A percentile compares a stretch with the other conserved stretches of the same genome.
Conservation (phyloP, 495 filamentous ascomycete genomes). For the Massariosphaeria phaeospora region DNA sequence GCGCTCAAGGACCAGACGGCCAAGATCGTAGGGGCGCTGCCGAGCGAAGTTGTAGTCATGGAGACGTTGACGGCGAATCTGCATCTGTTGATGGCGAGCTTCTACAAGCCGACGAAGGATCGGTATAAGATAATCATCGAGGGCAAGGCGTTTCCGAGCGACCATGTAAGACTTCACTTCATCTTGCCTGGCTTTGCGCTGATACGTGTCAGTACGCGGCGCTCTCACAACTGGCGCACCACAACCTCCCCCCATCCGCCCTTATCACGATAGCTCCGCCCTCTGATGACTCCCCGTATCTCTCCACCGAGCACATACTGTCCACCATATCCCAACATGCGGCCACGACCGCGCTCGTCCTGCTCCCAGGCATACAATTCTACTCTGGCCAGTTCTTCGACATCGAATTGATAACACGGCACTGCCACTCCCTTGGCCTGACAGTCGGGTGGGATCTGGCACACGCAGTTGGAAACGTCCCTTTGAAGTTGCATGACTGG, state of each 20-base stretch:
- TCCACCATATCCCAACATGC: conserved; percentile 72
- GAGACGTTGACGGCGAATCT: conserved; percentile 88
- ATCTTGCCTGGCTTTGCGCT: conserved; percentile 14
- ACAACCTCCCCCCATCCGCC: conserved; percentile 21
- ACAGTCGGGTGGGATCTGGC: conserved; percentile 92
- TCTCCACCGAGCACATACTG: conserved; percentile 47
- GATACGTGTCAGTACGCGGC: conserved; percentile 18
- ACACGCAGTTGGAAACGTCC: conserved; percentile 89
- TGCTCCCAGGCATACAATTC: conserved; percentile 89
- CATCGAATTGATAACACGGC: conserved; percentile 73
- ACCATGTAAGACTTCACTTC: conserved; percentile 40
- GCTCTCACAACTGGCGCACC: conserved; percentile 30
- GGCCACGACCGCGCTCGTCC: conserved; percentile 66
- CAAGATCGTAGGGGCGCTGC: conserved; percentile 75
- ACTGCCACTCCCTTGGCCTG: conserved; percentile 71
- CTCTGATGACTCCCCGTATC: conserved; percentile 16
- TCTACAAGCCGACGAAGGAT: conserved; percentile 73
- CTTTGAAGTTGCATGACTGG: conserved; percentile 81
- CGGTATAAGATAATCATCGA: conserved; percentile 89
- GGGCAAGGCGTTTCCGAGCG: conserved; percentile 89
- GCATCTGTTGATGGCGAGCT: conserved; percentile 84
- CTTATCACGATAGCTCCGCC: conserved; percentile 20
- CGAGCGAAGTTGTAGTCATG: conserved; percentile 86
- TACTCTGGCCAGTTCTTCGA: conserved; percentile 92
- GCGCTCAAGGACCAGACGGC: conserved; percentile 68